phyloP scores from a whole-genome alignment of 169 alveolate species.

The Eimeria praecox region DNA sequence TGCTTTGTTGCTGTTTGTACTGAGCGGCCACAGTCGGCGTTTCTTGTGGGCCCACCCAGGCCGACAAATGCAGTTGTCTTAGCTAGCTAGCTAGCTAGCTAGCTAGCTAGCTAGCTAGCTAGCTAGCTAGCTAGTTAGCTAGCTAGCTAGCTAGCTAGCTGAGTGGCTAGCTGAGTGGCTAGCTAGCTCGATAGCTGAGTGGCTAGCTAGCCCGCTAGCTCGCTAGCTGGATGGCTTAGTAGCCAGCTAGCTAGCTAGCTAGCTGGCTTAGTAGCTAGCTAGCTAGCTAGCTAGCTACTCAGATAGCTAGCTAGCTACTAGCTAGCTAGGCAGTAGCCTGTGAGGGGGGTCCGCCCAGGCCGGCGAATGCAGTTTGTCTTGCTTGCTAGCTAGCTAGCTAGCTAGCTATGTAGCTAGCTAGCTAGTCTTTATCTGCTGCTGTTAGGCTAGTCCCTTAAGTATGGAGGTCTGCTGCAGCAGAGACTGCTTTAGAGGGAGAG shows the following conservation, averaged over 20 bases:
- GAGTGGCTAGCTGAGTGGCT: too few species aligned
- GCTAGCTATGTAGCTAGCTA: too few species aligned
- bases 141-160: background rate
- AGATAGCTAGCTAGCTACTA: background rate
- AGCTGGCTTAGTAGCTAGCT: too few species aligned
- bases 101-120: background rate
- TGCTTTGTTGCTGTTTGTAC: too few species aligned
- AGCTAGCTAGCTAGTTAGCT: conserved; percentile 6
- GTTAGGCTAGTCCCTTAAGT: background rate
- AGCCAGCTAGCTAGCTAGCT: background rate
- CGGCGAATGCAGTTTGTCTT: background rate
- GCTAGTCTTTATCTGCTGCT: background rate
- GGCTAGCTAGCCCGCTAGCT: background rate
- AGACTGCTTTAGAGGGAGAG: background rate
- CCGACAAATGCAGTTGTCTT: too few species aligned
- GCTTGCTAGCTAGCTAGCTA: too few species aligned
- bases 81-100: too few species aligned
- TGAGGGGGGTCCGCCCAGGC: background rate
- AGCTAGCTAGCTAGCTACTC: background rate
- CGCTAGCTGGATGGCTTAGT: background rate
- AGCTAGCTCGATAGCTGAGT: background rate
- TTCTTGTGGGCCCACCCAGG: background rate
- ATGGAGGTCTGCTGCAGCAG: too few species aligned
- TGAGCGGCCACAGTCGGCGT: too few species aligned
- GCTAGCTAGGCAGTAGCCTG: background rate